These are phyloP conservation scores for Suillus weaverae DNA, from an alignment of 768 basidiomycete genomes.

Conservation along the genomic window DNA sequence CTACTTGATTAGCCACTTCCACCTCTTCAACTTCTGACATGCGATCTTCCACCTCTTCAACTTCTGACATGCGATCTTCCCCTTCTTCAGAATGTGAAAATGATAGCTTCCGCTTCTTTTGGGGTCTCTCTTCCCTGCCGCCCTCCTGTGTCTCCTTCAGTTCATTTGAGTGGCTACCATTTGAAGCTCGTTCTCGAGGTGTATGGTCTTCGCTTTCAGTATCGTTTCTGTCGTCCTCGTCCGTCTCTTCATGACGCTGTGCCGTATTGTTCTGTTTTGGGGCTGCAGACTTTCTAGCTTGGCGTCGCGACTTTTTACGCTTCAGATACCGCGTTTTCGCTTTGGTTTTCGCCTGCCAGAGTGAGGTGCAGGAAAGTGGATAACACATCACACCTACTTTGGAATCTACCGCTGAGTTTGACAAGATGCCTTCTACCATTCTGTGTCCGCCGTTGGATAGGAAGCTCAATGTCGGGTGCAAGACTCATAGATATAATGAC, in stretches of 20 bases:
- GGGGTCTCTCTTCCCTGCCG: slow-evolving; percentile 28
- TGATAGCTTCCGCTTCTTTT: slow-evolving; percentile 46
- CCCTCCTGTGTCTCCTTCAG: slow-evolving; percentile 17
- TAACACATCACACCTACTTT: not conserved
- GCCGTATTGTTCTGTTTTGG: slow-evolving; percentile 14
- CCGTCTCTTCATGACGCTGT: not conserved
- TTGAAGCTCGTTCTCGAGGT: not conserved
- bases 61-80: slow-evolving; percentile 18
- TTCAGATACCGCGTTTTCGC: slow-evolving; percentile 74
- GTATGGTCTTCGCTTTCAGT: not conserved
- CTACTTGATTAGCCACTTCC: not conserved
- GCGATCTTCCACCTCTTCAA: not conserved
- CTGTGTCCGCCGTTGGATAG: not conserved
- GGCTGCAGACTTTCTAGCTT: slow-evolving; percentile 41
- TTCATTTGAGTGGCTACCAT: slow-evolving; percentile 9
- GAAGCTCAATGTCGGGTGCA: not conserved
- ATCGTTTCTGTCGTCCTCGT: not conserved
- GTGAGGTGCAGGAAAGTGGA: not conserved
- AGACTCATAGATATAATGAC: too few relatives aligned
- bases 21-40: slow-evolving; percentile 11
- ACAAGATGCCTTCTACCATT: not conserved
- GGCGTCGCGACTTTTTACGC: slow-evolving; percentile 68
- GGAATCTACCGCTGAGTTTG: not conserved
- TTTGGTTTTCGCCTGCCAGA: slow-evolving; percentile 56
- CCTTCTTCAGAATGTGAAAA: slow-evolving; percentile 18